Evolutionary conservation across 177 flowering plant species (phyloP), one percentile per base, ranked within the genome.

Genomic region (Vitis hybrid): DNA sequence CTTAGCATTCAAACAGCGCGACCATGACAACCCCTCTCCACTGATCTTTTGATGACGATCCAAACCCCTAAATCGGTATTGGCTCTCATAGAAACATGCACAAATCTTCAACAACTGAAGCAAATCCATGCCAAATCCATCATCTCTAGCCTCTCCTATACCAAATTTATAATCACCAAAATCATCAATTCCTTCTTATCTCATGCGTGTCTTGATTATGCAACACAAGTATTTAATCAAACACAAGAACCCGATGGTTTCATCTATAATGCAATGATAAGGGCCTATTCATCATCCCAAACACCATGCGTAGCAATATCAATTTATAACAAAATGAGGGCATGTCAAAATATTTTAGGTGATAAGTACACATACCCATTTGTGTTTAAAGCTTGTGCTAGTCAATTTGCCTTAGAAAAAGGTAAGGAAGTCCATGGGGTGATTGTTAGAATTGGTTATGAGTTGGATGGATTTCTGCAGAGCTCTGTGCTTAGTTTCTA

Each of bases 91-190:
- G 71, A 68, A 58, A 21, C 51, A 13, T 68, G 56, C 64, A 58
- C 17, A 19, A 58, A 11, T 49, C 56, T 68, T 68, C 55, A 58
- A 68, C 32, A 68, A 59, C 64, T 68, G 6, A 58, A 58, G 61
- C 63, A 58, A 68, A 58, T 68, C n/a, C 71, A 68, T 68, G 71
- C 71, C 56, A 69, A 69, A 60, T 60, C 65, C 59, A 69, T 69
- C 58, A 51, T 61, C 17, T 69, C 23, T 7, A 58, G 50, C 58
- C 72, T 69, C 14, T 5, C 59, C 19, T 69, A 69, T 39, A 12
- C 14, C 64, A 58, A 60, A 69, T 51, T 69, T n/a, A 51, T 69
- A 26, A 65, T 69, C 14, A 51, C 30, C 26, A 69, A 61, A 56
- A 2, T 69, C 21, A 50, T 51, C 12, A 30, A n/a, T 21, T 60